These are phyloP conservation scores for Grigorovia humatica DNA, from an alignment of 805 yeast genomes.

Conservation along the genomic window DNA sequence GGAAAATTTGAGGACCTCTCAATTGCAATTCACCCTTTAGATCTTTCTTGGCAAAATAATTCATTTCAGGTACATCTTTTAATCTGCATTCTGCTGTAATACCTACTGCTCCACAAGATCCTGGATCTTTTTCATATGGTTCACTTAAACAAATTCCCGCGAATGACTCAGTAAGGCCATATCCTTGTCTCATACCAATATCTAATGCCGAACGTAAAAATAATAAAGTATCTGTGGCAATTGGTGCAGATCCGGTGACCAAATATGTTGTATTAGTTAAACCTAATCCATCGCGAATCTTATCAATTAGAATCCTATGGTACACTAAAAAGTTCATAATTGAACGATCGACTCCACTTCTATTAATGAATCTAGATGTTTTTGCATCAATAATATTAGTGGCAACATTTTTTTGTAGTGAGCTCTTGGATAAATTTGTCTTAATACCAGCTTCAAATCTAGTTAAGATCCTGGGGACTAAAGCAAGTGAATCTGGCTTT, in stretches of 20 bases:
- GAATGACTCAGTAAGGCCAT: slow-evolving; percentile 63
- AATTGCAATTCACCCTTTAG: slow-evolving; percentile 52
- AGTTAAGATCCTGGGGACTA: slow-evolving; percentile 57
- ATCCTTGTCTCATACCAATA: slow-evolving; percentile 54
- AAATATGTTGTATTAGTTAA: slow-evolving; percentile 34
- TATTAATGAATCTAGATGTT: slow-evolving; percentile 14
- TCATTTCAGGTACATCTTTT: slow-evolving; percentile 56
- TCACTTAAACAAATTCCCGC: slow-evolving; percentile 45
- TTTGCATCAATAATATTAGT: slow-evolving; percentile 18
- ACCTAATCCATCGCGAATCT: slow-evolving; percentile 39
- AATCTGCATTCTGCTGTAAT: slow-evolving; percentile 47
- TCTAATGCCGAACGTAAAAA: slow-evolving; percentile 55
- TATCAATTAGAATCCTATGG: slow-evolving; percentile 29
- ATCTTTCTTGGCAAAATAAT: slow-evolving; percentile 34
- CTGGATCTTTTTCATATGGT: slow-evolving; percentile 38
- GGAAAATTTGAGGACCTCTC: slow-evolving; percentile 55
- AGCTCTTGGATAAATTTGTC: slow-evolving; percentile 25
- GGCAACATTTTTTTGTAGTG: slow-evolving; percentile 17
- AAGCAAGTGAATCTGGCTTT: slow-evolving; percentile 43
- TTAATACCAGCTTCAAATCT: slow-evolving; percentile 53
- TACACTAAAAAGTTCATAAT: slow-evolving; percentile 28
- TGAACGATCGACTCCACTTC: slow-evolving; percentile 33
- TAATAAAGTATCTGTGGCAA: slow-evolving; percentile 48
- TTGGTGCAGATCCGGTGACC: slow-evolving; percentile 60
- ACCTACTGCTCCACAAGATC: slow-evolving; percentile 54